Evolutionary conservation across 179 eudicot genomes (phyloP), one percentile per base, ranked within the genome.

Genomic region (Actinidia arguta): DNA sequence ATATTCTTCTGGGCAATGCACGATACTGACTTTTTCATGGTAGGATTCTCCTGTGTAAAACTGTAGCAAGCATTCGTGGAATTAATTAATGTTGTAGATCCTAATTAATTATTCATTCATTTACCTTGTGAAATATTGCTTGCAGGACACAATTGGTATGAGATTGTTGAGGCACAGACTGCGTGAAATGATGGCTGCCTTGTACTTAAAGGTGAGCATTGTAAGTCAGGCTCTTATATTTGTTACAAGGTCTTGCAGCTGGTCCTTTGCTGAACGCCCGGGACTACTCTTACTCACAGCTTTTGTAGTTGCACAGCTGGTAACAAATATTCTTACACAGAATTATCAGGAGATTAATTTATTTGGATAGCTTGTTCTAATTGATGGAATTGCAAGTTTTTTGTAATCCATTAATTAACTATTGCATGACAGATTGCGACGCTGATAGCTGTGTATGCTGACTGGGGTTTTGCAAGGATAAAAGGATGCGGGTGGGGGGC

Each of bases 401-500:
- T 44, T 16, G n/a, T n/a, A n/a, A n/a, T n/a, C n/a, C n/a, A n/a
- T n/a, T 9, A 36, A 36, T 36, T 0, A 22, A 36, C 24, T 68
- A 16, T 25, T 50, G 10, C 4, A 70, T 78, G 61, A 31, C 79
- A 90, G 92, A 84, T 90, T 46, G 92, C 92, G 13, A 88, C 92
- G 7, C 22, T 90, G 47, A 85, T 90, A 46, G 90, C 90, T 1
- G 92, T 90, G 6, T 90, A 88, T 12, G 87, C 89, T 2, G 64
- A 89, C 82, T 88, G 91, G 93, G 84, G 69, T 13, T 91, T 91
- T 58, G 93, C 93, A 64, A 89, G 84, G 67, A 85, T 91, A 5
- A 81, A 89, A 64, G 91, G 92, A 20, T 76, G 86, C 55, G 94
- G 92, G n/a, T 91, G 94, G 94, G 94, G 94, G 94, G 94, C 94